Percentiles rank a stretch among this genome's conserved stretches.
Conservation (phyloP, 1,284 basidiomycete genomes). For the Exobasidium rhododendri region DNA sequence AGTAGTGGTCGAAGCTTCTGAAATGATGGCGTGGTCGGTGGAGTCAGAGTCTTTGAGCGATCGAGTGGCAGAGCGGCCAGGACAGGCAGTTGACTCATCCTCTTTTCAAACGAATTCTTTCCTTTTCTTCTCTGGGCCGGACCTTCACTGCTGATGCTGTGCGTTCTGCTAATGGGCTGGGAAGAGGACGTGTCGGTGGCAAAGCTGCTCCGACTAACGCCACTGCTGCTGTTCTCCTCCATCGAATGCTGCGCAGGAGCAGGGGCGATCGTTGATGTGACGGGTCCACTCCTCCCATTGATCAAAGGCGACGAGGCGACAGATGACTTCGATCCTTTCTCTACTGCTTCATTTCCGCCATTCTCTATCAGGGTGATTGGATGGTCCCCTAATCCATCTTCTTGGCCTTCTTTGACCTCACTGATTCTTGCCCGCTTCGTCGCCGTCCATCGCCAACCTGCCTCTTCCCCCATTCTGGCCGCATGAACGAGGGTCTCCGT, state of each 20-base stretch:
- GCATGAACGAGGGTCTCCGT: constrained; percentile 31
- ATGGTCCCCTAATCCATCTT: neutral
- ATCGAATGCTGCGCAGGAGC: neutral
- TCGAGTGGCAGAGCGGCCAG: constrained; percentile 31
- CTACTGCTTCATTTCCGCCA: neutral
- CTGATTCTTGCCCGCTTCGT: neutral
- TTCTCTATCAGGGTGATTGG: neutral
- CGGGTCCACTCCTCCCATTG: neutral
- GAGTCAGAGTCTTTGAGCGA: constrained; percentile 8
- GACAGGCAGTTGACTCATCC: constrained; percentile 36
- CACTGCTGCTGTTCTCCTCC: neutral
- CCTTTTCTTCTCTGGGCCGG: neutral
- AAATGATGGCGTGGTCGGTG: constrained; percentile 1
- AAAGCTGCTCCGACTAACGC: neutral
- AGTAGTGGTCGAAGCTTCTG: neutral
- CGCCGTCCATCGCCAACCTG: constrained; percentile 3
- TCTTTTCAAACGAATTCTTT: constrained; percentile 25
- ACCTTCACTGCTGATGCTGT: neutral
- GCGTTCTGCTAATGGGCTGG: neutral
- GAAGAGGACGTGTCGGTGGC: neutral
- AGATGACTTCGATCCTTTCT: neutral
- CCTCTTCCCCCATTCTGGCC: neutral
- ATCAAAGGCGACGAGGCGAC: neutral
- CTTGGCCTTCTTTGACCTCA: neutral
- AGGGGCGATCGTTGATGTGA: constrained; percentile 11